Conservation (phyloP, 805 yeast genomes). For the Candida ovalis region DNA sequence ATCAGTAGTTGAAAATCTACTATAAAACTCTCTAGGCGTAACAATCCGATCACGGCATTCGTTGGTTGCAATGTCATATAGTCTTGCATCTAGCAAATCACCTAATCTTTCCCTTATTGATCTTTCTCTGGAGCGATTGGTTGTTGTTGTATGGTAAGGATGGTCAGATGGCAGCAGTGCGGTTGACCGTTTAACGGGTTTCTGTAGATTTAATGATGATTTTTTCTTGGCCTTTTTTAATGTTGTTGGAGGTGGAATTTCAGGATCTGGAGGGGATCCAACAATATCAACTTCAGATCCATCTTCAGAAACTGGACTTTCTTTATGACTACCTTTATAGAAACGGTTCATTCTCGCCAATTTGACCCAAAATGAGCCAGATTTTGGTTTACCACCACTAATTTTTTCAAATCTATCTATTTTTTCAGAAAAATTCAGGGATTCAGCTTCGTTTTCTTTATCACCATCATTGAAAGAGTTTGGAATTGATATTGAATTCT, state of each 20-base stretch:
- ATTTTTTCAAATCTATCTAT: conserved; percentile 29
- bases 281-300: not conserved
- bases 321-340: not conserved
- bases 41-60: conserved; percentile 26
- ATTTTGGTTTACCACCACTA: conserved; percentile 22
- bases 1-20: conserved; percentile 18
- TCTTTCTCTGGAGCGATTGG: not conserved
- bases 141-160: not conserved
- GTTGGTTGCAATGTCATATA: conserved; percentile 26
- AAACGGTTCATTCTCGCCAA: conserved; percentile 6
- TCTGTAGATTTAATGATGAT: not conserved
- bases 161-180: not conserved
- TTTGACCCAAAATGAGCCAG: conserved; percentile 11
- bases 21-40: conserved; percentile 26
- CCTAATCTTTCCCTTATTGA: conserved; percentile 24
- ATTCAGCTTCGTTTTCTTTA: not conserved
- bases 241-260: not conserved
- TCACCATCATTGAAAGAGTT: not conserved
- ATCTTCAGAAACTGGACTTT: not conserved
- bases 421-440: conserved; percentile 22
- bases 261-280: not conserved
- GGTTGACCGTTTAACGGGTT: not conserved
- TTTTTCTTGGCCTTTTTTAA: not conserved
- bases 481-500: not conserved
- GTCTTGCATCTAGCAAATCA: conserved; percentile 24